A percentile compares a stretch with the other conserved stretches of the same genome.
phyloP scores from a whole-genome alignment of 2,329 filamentous ascomycete genomes.

The Lojkania enalia region DNA sequence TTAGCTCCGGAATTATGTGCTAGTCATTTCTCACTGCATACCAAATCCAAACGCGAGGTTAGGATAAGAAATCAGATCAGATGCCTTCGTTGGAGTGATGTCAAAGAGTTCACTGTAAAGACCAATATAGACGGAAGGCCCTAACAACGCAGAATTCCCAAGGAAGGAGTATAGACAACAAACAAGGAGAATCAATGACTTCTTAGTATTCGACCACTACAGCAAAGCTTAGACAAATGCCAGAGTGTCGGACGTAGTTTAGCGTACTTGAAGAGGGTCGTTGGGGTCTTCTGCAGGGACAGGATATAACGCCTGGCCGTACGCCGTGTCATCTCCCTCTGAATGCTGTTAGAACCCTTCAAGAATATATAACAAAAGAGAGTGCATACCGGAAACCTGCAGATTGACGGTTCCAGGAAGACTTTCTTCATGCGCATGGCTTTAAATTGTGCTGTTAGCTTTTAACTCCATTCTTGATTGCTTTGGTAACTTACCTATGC shows the following conservation, averaged over 20 bases:
- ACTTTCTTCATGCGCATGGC: slow-evolving; percentile 60
- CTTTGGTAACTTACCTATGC: slow-evolving; percentile 13
- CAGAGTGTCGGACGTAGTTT: not conserved
- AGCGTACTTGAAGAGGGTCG: slow-evolving; percentile 56
- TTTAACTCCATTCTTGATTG: not conserved
- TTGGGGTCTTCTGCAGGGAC: slow-evolving; percentile 65
- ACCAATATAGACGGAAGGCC: slow-evolving; percentile 61
- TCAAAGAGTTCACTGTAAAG: slow-evolving; percentile 58
- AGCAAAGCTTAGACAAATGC: no score
- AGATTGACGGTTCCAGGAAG: slow-evolving; percentile 62
- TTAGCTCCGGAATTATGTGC: slow-evolving; percentile 13
- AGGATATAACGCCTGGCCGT: slow-evolving; percentile 64
- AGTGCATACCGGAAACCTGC: slow-evolving; percentile 38
- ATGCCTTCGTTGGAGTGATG: slow-evolving; percentile 56
- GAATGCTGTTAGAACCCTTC: slow-evolving; percentile 4
- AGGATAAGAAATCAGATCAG: slow-evolving; percentile 61
- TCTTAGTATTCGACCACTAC: slow-evolving; percentile 58
- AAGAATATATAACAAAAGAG: not conserved
- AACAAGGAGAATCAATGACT: slow-evolving; percentile 59
- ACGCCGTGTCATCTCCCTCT: slow-evolving; percentile 63
- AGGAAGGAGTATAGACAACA: slow-evolving; percentile 62
- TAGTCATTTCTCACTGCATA: slow-evolving; percentile 3
- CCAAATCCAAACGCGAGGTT: slow-evolving; percentile 64
- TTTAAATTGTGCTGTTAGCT: slow-evolving; percentile 22
- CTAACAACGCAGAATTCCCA: slow-evolving; percentile 60